Conservation (phyloP, 345 rosid species). For the Barbarea vulgaris region DNA sequence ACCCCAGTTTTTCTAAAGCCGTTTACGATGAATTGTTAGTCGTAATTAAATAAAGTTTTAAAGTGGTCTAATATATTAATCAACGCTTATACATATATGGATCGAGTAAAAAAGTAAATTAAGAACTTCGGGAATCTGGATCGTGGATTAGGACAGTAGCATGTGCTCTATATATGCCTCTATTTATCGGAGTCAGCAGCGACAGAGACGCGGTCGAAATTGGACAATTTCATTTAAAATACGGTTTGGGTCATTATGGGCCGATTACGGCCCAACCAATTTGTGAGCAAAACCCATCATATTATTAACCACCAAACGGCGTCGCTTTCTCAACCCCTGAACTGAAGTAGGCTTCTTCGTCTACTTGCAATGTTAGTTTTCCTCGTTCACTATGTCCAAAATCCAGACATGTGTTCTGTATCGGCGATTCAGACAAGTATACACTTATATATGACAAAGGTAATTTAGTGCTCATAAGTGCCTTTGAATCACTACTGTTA, state of each 20-base stretch:
- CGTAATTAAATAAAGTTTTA: no score
- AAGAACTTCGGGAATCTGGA: not conserved
- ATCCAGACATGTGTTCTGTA: not conserved
- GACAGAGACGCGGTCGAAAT: constrained; percentile 1
- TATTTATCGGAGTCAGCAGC: not conserved
- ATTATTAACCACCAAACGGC: not conserved
- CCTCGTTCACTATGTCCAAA: not conserved
- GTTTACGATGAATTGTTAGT: no score
- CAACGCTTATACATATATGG: no score
- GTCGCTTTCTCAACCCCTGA: not conserved
- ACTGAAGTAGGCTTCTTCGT: not conserved
- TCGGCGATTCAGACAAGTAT: not conserved
- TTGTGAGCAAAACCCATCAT: not conserved
- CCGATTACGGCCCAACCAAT: not conserved
- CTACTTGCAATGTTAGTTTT: no score
- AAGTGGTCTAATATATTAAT: no score
- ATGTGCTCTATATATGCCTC: no score
- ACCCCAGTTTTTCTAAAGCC: no score
- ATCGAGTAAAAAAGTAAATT: no score
- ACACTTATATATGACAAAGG: not conserved
- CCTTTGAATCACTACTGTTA: not conserved
- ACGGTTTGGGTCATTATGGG: not conserved
- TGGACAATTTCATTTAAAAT: not conserved
- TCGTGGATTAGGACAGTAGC: constrained; percentile 29
- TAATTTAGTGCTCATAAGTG: not conserved